These are phyloP conservation scores for Phaeoacremonium minimum DNA, from an alignment of 2,329 filamentous ascomycete species.

Conservation along the genomic window DNA sequence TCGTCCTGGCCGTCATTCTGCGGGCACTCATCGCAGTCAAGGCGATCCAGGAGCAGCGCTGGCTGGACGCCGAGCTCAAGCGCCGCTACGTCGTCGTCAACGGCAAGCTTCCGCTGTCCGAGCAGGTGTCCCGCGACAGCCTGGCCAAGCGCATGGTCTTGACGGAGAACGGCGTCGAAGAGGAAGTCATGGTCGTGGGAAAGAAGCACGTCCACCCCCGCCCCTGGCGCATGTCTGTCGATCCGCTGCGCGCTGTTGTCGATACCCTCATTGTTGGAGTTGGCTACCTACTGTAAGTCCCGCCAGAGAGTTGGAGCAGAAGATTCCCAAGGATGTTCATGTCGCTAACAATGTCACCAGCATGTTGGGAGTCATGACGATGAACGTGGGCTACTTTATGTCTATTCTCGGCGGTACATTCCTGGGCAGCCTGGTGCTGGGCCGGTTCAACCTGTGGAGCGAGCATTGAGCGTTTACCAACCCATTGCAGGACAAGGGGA, in stretches of 20 bases:
- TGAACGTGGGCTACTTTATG: constrained; percentile 76
- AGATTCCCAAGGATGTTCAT: too few relatives aligned
- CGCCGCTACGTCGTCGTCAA: constrained; percentile 74
- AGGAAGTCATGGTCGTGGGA: constrained; percentile 71
- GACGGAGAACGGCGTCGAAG: constrained; percentile 74
- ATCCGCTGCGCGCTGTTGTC: constrained; percentile 67
- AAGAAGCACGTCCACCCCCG: constrained; percentile 45
- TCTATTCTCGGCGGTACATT: constrained; percentile 74
- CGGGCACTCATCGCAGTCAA: constrained; percentile 71
- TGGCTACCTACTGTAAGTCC: constrained; percentile 78
- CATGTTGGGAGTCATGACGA: constrained; percentile 87
- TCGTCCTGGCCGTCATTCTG: constrained; percentile 67
- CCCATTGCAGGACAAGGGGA: too few relatives aligned
- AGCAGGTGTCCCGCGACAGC: constrained; percentile 53
- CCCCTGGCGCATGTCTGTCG: constrained; percentile 79
- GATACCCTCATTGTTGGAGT: constrained; percentile 71
- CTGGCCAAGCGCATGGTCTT: constrained; percentile 63
- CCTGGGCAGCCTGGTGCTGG: constrained; percentile 77
- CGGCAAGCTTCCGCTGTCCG: constrained; percentile 55
- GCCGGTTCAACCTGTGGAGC: constrained; percentile 64
- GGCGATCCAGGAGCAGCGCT: constrained; percentile 56
- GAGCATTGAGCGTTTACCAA: too few relatives aligned
- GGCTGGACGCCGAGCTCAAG: constrained; percentile 67
- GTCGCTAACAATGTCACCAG: constrained; percentile 36
- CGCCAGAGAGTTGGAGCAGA: neutral